Conservation (phyloP, 2,329 filamentous ascomycete genomes). For the Aspergillus hortae region DNA sequence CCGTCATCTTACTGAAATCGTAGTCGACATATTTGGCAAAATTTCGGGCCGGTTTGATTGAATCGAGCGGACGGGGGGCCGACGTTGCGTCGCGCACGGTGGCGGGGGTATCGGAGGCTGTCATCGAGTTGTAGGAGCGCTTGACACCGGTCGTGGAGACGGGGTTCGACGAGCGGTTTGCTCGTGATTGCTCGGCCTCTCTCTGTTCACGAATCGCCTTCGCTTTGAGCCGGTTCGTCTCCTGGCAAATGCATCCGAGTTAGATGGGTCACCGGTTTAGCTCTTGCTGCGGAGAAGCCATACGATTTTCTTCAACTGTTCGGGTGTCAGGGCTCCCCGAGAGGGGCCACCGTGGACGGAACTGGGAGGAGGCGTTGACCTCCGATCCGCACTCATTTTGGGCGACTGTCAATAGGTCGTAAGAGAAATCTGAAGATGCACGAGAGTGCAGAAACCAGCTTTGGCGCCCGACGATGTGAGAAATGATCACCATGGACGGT, state of each 20-base stretch:
- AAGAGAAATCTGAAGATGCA: no score
- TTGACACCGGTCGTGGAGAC: neutral
- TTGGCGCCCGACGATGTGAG: no score
- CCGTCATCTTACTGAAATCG: conserved; percentile 96
- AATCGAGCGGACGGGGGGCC: conserved; percentile 22
- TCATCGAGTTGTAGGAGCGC: neutral
- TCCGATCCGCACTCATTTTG: neutral
- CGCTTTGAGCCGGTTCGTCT: neutral
- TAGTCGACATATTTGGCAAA: conserved; percentile 96
- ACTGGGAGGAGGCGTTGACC: neutral
- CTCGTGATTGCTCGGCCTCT: neutral
- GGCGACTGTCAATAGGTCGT: no score
- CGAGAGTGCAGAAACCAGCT: no score
- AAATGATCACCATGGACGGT: no score
- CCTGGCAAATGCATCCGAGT: neutral
- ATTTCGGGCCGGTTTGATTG: conserved; percentile 68
- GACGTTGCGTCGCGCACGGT: neutral
- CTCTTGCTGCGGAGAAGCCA: neutral
- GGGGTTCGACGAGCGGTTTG: neutral
- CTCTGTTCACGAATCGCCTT: neutral
- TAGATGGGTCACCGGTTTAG: neutral
- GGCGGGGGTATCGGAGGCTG: neutral
- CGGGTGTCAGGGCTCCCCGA: neutral
- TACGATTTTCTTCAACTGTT: neutral
- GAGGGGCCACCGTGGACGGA: neutral